A percentile compares a stretch with the other conserved stretches of the same genome.
Conservation (phyloP, 176 grass and related monocot species). For the Aechmea fasciata region DNA sequence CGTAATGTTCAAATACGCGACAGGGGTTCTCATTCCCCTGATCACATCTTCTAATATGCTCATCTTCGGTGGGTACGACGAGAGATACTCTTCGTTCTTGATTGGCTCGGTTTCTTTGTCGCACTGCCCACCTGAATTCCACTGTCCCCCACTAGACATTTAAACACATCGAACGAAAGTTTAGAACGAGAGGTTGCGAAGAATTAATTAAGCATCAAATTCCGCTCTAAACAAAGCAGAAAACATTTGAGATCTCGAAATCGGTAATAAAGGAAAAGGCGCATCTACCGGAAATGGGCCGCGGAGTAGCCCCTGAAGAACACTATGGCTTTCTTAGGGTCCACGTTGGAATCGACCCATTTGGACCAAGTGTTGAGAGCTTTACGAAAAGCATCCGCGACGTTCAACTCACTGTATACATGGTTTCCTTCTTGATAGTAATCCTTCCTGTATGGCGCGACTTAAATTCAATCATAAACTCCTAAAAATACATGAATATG, state of each 20-base stretch:
- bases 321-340: slow-evolving; percentile 51
- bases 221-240: not conserved
- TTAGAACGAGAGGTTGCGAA: too few species aligned
- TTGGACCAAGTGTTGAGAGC: slow-evolving; percentile 82
- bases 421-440: slow-evolving; percentile 94
- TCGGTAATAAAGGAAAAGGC: not conserved
- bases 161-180: slow-evolving; percentile 12
- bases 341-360: slow-evolving; percentile 83
- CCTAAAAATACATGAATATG: not conserved
- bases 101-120: slow-evolving; percentile 75
- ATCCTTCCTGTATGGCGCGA: slow-evolving; percentile 48
- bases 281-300: slow-evolving; percentile 71
- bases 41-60: slow-evolving; percentile 54
- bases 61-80: slow-evolving; percentile 60
- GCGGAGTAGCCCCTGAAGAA: slow-evolving; percentile 89
- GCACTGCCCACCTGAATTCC: slow-evolving; percentile 92
- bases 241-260: not conserved
- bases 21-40: slow-evolving; percentile 67
- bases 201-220: too few species aligned
- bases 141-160: slow-evolving; percentile 73
- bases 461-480: not conserved
- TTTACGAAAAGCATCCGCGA: slow-evolving; percentile 67
- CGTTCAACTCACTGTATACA: slow-evolving; percentile 63
- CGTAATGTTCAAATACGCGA: slow-evolving; percentile 78
- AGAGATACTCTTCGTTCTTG: slow-evolving; percentile 61